phyloP scores from a whole-genome alignment of 768 basidiomycete species.

The Boletus vermiculosoides region DNA sequence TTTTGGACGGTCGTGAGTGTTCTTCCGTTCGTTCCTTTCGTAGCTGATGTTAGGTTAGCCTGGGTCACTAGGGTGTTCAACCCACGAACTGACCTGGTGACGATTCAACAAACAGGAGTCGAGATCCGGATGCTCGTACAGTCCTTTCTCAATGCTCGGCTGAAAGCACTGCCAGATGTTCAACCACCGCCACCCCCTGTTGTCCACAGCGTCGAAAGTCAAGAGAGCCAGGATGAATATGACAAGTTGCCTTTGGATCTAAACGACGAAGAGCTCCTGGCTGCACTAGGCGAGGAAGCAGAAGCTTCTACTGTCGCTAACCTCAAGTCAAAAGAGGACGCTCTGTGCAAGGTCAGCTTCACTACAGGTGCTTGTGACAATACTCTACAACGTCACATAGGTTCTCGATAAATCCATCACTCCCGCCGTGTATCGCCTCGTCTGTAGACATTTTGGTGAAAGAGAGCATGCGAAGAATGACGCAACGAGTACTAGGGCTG shows the following conservation, averaged over 20 bases:
- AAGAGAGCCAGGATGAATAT: constrained; percentile 81
- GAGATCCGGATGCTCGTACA: constrained; percentile 60
- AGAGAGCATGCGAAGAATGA: constrained; percentile 19
- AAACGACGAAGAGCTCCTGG: constrained; percentile 57
- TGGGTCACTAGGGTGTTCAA: constrained; percentile 55
- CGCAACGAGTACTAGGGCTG: constrained; percentile 33
- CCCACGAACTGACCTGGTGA: constrained; percentile 43
- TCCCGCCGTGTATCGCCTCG: constrained; percentile 54
- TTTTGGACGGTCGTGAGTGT: constrained; percentile 54
- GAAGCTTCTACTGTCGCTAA: constrained; percentile 25
- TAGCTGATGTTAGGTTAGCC: constrained; percentile 37
- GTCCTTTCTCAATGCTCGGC: constrained; percentile 59
- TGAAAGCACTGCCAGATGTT: constrained; percentile 43
- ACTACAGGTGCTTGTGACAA: background rate
- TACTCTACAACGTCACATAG: constrained; percentile 30
- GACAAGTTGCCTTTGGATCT: constrained; percentile 57
- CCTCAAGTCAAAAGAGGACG: constrained; percentile 44
- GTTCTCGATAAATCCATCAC: constrained; percentile 48
- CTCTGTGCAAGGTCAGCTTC: constrained; percentile 47
- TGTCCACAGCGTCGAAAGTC: constrained; percentile 38
- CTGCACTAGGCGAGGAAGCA: constrained; percentile 46
- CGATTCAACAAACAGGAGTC: constrained; percentile 42
- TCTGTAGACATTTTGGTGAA: constrained; percentile 48
- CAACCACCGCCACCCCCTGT: constrained; percentile 34
- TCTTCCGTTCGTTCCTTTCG: background rate